Conservation (phyloP, 495 filamentous ascomycete genomes). For the Lepraria neglecta region DNA sequence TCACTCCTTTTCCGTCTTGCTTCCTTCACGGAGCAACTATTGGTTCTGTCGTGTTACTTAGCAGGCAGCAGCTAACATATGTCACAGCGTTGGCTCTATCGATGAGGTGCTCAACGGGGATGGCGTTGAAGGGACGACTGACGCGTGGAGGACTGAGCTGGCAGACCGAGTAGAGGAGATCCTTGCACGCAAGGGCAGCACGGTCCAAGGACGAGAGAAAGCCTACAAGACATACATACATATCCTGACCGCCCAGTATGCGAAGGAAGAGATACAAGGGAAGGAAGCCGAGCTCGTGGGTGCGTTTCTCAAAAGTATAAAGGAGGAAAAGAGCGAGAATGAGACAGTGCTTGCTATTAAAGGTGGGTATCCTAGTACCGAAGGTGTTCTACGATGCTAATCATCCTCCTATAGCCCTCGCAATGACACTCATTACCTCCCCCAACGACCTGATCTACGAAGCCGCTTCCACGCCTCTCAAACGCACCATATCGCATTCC, state of each 20-base stretch:
- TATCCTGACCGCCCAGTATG: slow-evolving; percentile 67
- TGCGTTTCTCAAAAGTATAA: slow-evolving; percentile 68
- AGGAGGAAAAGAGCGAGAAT: slow-evolving; percentile 60
- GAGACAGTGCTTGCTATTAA: slow-evolving; percentile 67
- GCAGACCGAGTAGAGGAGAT: slow-evolving; percentile 71
- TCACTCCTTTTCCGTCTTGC: slow-evolving; percentile 6
- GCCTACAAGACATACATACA: slow-evolving; percentile 63
- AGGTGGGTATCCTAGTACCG: slow-evolving; percentile 26
- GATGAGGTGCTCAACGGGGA: slow-evolving; percentile 56
- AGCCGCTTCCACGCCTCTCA: slow-evolving; percentile 55
- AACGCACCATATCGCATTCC: slow-evolving; percentile 63
- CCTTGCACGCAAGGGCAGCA: slow-evolving; percentile 78
- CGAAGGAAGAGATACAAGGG: slow-evolving; percentile 56
- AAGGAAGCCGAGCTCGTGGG: slow-evolving; percentile 60
- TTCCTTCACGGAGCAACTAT: slow-evolving; percentile 4
- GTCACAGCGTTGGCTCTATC: slow-evolving; percentile 41
- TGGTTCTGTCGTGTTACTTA: background rate
- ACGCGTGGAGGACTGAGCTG: slow-evolving; percentile 61
- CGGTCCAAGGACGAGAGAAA: slow-evolving; percentile 70
- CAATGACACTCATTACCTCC: slow-evolving; percentile 66
- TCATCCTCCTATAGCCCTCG: slow-evolving; percentile 48
- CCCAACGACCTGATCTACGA: slow-evolving; percentile 66
- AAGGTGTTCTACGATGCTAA: background rate
- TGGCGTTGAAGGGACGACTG: slow-evolving; percentile 42
- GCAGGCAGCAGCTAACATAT: slow-evolving; percentile 1